A percentile compares a stretch with the other conserved stretches of the same genome.
Evolutionary conservation across 768 basidiomycete species (phyloP).

Genomic region (Clavaria fumosa): DNA sequence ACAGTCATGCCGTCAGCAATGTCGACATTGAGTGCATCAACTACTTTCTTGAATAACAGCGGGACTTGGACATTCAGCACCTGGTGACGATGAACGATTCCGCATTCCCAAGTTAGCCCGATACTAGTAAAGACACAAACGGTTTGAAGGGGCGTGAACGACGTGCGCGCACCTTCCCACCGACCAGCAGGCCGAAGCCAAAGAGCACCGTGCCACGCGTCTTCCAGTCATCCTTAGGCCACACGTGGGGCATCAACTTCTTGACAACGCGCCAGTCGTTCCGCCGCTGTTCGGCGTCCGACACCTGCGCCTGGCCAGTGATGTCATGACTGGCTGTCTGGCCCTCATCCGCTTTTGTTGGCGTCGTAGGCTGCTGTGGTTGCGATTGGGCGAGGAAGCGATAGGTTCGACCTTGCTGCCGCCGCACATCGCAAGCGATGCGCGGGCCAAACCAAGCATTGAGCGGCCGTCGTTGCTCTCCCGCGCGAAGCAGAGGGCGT

Average conservation of each 20-base stretch:
- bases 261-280: conserved; percentile 83
- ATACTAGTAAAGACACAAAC: no score
- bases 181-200: conserved; percentile 65
- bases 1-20: conserved; percentile 62
- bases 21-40: conserved; percentile 81
- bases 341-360: no score
- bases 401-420: no score
- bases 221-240: conserved; percentile 78
- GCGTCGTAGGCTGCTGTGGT: no score
- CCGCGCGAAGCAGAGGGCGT: no score
- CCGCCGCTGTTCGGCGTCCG: conserved; percentile 37
- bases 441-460: no score
- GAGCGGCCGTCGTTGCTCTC: no score
- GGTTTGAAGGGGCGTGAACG: neutral
- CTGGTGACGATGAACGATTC: conserved; percentile 26
- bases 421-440: no score
- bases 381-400: no score
- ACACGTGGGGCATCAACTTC: conserved; percentile 74
- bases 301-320: no score
- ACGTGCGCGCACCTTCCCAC: conserved; percentile 55
- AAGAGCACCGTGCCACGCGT: conserved; percentile 71
- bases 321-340: no score
- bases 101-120: no score
- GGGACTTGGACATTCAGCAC: conserved; percentile 98
- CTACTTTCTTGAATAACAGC: conserved; percentile 80